phyloP scores from a whole-genome alignment of 2,329 filamentous ascomycete genomes.

The Sphaceloma murrayae region DNA sequence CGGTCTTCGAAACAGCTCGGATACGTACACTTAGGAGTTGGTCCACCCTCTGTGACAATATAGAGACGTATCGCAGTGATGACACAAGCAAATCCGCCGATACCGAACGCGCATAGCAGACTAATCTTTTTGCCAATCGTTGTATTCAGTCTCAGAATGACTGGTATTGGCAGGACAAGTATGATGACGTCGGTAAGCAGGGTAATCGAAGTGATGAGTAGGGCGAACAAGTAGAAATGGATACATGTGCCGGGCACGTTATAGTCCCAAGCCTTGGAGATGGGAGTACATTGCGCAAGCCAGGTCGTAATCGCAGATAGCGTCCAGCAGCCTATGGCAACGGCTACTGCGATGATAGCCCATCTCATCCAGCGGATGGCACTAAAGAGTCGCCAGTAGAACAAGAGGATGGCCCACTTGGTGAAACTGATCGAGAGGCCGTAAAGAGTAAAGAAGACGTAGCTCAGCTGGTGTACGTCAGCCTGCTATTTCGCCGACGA shows the following conservation, averaged over 20 bases:
- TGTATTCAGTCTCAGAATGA: constrained; percentile 3
- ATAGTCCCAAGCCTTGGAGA: constrained; percentile 5
- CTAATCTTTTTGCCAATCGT: constrained; percentile 4
- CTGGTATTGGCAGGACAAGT: constrained; percentile 1
- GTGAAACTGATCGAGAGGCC: constrained; percentile 11
- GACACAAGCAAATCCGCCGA: constrained; percentile 10
- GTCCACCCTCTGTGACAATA: background rate
- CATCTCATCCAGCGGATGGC: constrained; percentile 3
- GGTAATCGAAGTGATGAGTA: constrained; percentile 2
- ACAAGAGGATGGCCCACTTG: constrained; percentile 10
- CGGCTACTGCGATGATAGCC: background rate
- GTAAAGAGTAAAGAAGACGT: constrained; percentile 7
- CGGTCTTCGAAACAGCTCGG: background rate
- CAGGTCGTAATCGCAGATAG: constrained; percentile 1
- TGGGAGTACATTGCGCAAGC: constrained; percentile 9
- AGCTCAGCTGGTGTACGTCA: constrained; percentile 1
- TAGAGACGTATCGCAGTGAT: constrained; percentile 4
- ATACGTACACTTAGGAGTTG: background rate
- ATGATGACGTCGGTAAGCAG: constrained; percentile 15
- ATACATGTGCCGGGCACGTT: constrained; percentile 7
- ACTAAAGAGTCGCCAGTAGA: constrained; percentile 9
- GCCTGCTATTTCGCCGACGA: background rate
- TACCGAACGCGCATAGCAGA: constrained; percentile 2
- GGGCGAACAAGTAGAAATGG: constrained; percentile 8
- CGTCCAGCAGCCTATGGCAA: constrained; percentile 1